phyloP scores from a whole-genome alignment of 768 basidiomycete species.

The Termitomyces sp. region DNA sequence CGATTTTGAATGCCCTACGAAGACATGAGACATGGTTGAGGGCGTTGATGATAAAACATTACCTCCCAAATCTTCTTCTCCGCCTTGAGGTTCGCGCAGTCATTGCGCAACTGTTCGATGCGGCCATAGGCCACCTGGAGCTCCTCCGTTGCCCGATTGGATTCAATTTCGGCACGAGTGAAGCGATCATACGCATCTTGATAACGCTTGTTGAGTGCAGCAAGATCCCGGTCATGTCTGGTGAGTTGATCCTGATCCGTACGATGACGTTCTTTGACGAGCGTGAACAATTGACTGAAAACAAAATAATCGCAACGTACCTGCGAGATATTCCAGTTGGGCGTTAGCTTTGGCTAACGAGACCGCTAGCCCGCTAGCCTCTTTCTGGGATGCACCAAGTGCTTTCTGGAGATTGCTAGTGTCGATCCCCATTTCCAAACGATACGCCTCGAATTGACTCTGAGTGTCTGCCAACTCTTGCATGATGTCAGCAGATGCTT shows the following conservation, averaged over 20 bases:
- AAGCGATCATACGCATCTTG: conserved; percentile 72
- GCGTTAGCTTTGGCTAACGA: conserved; percentile 82
- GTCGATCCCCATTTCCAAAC: conserved; percentile 78
- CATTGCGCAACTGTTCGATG: conserved; percentile 78
- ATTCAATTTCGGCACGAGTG: conserved; percentile 73
- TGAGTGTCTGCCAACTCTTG: conserved; percentile 72
- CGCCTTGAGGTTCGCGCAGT: conserved; percentile 82
- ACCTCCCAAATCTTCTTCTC: conserved; percentile 97
- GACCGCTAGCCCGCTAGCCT: conserved; percentile 60
- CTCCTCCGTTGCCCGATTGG: conserved; percentile 65
- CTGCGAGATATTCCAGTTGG: conserved; percentile 72
- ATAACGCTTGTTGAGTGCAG: conserved; percentile 64
- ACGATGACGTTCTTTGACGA: conserved; percentile 56
- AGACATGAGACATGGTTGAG: conserved; percentile 7
- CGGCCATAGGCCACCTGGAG: conserved; percentile 53
- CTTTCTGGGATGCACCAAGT: conserved; percentile 57
- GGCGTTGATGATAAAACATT: background rate
- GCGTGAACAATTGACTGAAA: conserved; percentile 3
- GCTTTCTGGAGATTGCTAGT: conserved; percentile 71
- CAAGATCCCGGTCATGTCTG: conserved; percentile 61
- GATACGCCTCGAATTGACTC: conserved; percentile 77
- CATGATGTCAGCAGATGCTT: conserved; percentile 33
- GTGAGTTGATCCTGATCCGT: conserved; percentile 67
- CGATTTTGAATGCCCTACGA: conserved; percentile 72
- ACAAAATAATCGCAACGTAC: conserved; percentile 35